These are phyloP conservation scores for Rhodotorula babjevae DNA, from an alignment of 768 basidiomycete genomes.

Conservation along the genomic window DNA sequence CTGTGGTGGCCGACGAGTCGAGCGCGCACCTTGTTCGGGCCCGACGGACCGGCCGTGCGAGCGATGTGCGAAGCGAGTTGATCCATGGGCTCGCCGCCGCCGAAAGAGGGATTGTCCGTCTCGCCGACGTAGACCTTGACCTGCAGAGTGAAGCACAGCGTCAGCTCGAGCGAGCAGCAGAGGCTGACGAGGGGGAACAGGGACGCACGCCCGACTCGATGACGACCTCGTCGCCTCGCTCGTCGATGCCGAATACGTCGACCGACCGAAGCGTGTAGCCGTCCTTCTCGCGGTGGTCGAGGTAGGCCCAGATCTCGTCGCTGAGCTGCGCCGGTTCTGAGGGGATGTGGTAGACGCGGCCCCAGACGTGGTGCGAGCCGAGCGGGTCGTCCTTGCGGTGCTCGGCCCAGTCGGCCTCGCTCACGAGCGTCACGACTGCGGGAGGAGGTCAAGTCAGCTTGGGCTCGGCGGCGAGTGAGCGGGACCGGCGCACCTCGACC, in stretches of 20 bases:
- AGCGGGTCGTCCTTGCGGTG: constrained; percentile 47
- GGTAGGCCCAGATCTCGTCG: constrained; percentile 7
- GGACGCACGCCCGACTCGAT: constrained; percentile 47
- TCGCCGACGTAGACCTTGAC: constrained; percentile 71
- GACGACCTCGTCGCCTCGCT: constrained; percentile 53
- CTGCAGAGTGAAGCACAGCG: background rate
- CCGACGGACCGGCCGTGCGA: constrained; percentile 75
- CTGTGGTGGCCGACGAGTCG: too few species aligned
- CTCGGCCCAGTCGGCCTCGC: constrained; percentile 78
- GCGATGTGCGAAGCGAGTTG: constrained; percentile 65
- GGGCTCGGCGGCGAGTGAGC: background rate
- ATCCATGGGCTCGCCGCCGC: constrained; percentile 75
- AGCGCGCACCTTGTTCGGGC: constrained; percentile 73
- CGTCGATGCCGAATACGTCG: constrained; percentile 63
- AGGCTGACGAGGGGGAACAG: background rate
- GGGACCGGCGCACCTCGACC: constrained; percentile 28
- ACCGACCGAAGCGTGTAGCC: constrained; percentile 81
- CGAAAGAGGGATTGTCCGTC: constrained; percentile 80
- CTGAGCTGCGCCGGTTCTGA: constrained; percentile 51
- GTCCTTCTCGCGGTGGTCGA: constrained; percentile 55
- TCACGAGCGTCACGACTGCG: constrained; percentile 75
- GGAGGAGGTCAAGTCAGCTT: too few species aligned
- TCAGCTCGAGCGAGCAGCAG: background rate
- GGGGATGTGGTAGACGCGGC: constrained; percentile 83
- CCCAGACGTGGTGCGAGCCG: constrained; percentile 71